These are phyloP conservation scores for Coemansia sp. DNA, from an alignment of 192 early-diverging fungal species.

Conservation along the genomic window DNA sequence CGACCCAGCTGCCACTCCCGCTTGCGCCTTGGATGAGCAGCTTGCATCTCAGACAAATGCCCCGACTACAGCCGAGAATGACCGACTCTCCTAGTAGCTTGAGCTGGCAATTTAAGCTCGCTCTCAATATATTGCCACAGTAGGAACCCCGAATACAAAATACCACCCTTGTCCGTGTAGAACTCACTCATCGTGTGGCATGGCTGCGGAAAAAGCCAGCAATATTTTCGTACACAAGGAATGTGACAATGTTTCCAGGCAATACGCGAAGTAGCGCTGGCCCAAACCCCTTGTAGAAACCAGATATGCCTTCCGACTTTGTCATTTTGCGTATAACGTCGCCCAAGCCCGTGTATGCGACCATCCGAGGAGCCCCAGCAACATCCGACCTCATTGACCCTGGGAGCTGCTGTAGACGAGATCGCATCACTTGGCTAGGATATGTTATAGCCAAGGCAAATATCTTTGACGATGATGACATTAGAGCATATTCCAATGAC, in stretches of 20 bases:
- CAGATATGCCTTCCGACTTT: constrained; percentile 69
- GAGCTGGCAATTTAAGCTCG: background rate
- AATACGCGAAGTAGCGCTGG: constrained; percentile 84
- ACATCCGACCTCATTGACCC: constrained; percentile 33
- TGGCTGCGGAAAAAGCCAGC: constrained; percentile 59
- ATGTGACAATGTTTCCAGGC: constrained; percentile 92
- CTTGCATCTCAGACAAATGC: background rate
- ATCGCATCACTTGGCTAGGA: constrained; percentile 87
- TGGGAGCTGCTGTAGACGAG: constrained; percentile 74
- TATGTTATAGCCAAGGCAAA: constrained; percentile 86
- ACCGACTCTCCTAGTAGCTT: background rate
- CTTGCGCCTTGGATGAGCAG: background rate
- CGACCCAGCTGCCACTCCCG: background rate
- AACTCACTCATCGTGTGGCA: constrained; percentile 14
- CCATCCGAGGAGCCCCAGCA: constrained; percentile 43
- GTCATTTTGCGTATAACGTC: constrained; percentile 71
- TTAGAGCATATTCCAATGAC: constrained; percentile 73
- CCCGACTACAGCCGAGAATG: background rate
- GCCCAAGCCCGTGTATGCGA: constrained; percentile 67
- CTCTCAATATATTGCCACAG: background rate
- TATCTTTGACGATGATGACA: constrained; percentile 85
- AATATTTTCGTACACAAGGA: constrained; percentile 90
- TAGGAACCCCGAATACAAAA: background rate
- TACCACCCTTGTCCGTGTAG: background rate
- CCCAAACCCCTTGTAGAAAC: constrained; percentile 92